Base-by-base conservation (phyloP, 2,329 filamentous ascomycete genomes). In the Botryosphaeria dothidea region DNA sequence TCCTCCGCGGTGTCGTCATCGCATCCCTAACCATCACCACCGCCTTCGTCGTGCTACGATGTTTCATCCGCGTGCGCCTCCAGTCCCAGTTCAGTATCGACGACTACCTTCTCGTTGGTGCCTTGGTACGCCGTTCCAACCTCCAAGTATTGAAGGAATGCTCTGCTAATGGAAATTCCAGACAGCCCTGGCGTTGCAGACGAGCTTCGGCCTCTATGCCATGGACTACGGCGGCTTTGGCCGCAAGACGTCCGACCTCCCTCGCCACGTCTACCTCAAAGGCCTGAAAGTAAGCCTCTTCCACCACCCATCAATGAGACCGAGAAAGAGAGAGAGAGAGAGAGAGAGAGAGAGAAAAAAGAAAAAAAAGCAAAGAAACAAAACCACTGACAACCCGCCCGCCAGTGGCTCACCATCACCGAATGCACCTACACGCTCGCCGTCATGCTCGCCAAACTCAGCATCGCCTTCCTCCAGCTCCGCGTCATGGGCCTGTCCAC, bases 401-500 rank as follows among this genome's bases (percentile, higher is more conserved):
- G n/a, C 31, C 52, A 58, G 54, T 58, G 54, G 54, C 9, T 58
- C 34, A 23, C 19, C 31, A 21, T 63, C 21, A 43, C 48, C 4
- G 21, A 63, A 63, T 52, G 48, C 48, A 63, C 41, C n/a, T 63
- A 63, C 48, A 52, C 43, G 0, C 19, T 63, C 31, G 34, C 48
- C 17, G n/a, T 63, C 7, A 43, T 63, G 34, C 34, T 52, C 23
- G 48, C 34, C 48, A 63, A 63, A n/a, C 48, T 63, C 17, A 63
- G 60, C 60, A 63, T 63, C 60, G 60, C 36, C 21, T 29, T 43
- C 25, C 46, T 63, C 2, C 60, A 63, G 11, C 48, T 63, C 9
- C 60, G 60, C 34, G 60, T 63, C 36, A 63, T 63, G 60, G 60
- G 60, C 1, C 23, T 63, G 4, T 51, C 49, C 15, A 54, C 34